Evolutionary conservation across 768 basidiomycete species (phyloP).

Genomic region (Amanita polypyramis): DNA sequence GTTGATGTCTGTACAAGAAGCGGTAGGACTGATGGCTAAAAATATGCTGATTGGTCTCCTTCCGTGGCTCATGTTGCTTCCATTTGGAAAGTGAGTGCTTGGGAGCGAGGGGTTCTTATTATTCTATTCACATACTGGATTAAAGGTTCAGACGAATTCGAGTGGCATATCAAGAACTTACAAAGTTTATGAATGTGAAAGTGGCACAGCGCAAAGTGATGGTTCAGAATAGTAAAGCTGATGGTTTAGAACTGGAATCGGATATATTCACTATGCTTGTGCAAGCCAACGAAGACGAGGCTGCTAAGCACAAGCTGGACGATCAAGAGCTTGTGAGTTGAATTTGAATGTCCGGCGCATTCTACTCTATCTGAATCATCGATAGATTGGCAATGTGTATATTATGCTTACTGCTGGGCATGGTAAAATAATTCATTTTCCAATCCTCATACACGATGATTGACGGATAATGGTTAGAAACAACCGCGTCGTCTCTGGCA

Average conservation of each 20-base stretch:
- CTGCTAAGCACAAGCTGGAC: slow-evolving; percentile 25
- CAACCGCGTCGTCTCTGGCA: slow-evolving; percentile 32
- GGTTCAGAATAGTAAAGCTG: slow-evolving; percentile 11
- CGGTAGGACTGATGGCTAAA: too few species aligned
- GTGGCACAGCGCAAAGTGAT: slow-evolving; percentile 23
- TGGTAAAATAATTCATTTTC: slow-evolving; percentile 20
- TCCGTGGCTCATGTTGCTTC: slow-evolving; percentile 3
- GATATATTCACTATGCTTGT: slow-evolving; percentile 35
- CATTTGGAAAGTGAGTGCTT: slow-evolving; percentile 23
- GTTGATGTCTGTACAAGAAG: slow-evolving; percentile 26
- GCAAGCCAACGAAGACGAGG: slow-evolving; percentile 35
- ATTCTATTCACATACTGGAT: background rate
- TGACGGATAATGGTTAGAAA: slow-evolving; percentile 19
- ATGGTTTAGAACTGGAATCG: background rate
- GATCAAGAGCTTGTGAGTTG: slow-evolving; percentile 20
- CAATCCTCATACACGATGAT: background rate
- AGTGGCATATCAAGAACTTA: slow-evolving; percentile 21
- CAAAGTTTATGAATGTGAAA: slow-evolving; percentile 28
- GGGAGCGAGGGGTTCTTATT: background rate
- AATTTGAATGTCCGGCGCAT: background rate
- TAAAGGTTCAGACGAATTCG: slow-evolving; percentile 18
- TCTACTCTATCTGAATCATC: too few species aligned
- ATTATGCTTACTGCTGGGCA: slow-evolving; percentile 49
- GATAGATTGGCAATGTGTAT: slow-evolving; percentile 45
- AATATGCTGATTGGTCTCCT: background rate